phyloP scores from a whole-genome alignment of 192 early-diverging fungal genomes.

The Coemansia sp. region DNA sequence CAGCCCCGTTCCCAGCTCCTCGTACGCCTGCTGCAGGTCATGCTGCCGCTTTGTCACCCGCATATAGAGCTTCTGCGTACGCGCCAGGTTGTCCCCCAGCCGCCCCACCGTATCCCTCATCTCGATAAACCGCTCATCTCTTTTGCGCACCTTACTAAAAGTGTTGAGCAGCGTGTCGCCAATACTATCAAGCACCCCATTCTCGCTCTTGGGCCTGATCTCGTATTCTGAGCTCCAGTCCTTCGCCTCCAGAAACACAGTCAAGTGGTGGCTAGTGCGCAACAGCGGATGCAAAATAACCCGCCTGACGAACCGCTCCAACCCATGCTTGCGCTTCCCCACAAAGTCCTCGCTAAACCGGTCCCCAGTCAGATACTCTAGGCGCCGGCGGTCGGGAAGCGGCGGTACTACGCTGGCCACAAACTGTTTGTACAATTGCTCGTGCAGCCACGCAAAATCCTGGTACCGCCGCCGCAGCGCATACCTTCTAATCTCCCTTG shows the following conservation, averaged over 20 bases:
- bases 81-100: constrained; percentile 80
- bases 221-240: constrained; percentile 68
- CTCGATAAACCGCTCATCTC: constrained; percentile 80
- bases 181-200: constrained; percentile 74
- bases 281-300: constrained; percentile 78
- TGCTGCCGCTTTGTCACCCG: constrained; percentile 72
- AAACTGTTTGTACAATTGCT: constrained; percentile 69
- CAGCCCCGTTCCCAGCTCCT: constrained; percentile 76
- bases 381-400: constrained; percentile 85
- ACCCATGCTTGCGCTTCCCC: constrained; percentile 66
- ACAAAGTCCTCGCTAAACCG: constrained; percentile 93
- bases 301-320: constrained; percentile 85
- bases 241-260: constrained; percentile 79
- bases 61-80: constrained; percentile 81
- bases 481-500: constrained; percentile 47
- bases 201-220: constrained; percentile 54
- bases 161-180: constrained; percentile 85
- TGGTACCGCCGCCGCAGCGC: constrained; percentile 87
- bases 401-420: constrained; percentile 84
- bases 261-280: constrained; percentile 65
- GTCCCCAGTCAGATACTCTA: constrained; percentile 95
- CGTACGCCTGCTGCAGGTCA: constrained; percentile 76
- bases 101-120: constrained; percentile 80
- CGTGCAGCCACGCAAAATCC: constrained; percentile 91
- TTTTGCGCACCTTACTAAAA: constrained; percentile 86